Conservation (phyloP, 2,329 filamentous ascomycete genomes). For the Thermothelomyces thermophilus region DNA sequence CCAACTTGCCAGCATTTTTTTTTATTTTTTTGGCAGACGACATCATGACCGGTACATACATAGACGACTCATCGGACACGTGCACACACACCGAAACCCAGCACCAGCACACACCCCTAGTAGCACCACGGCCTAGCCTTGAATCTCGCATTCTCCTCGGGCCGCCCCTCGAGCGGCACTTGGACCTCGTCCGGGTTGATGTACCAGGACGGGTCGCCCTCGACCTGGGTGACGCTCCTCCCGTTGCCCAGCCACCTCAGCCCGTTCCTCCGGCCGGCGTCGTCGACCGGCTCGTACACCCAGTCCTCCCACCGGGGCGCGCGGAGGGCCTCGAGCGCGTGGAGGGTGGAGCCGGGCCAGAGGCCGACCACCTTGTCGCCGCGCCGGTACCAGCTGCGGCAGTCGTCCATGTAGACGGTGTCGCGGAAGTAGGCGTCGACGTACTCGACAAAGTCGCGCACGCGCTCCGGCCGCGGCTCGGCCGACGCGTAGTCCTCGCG, state of each 20-base stretch:
- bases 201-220: constrained; percentile 36
- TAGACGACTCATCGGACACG: too few relatives aligned
- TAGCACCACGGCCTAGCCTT: constrained; percentile 34
- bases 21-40: too few relatives aligned
- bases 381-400: constrained; percentile 49
- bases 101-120: constrained; percentile 14
- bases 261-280: constrained; percentile 25
- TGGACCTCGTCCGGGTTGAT: constrained; percentile 34
- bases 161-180: constrained; percentile 30
- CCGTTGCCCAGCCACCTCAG: constrained; percentile 39
- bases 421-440: constrained; percentile 41
- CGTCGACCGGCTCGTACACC: constrained; percentile 32
- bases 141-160: constrained; percentile 33
- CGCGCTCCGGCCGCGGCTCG: constrained; percentile 36
- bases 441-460: constrained; percentile 42
- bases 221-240: constrained; percentile 34
- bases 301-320: constrained; percentile 43
- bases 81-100: too few relatives aligned
- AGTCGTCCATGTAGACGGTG: constrained; percentile 43
- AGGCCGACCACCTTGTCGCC: constrained; percentile 36
- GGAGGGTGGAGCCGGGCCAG: constrained; percentile 41
- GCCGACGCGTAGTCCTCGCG: constrained; percentile 41
- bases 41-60: too few relatives aligned
- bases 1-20: too few relatives aligned
- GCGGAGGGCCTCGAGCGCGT: constrained; percentile 37